Percentiles rank a stretch among this genome's conserved stretches.
These are phyloP conservation scores for Diplodia intermedia DNA, from an alignment of 2,329 filamentous ascomycete genomes.

Conservation along the genomic window DNA sequence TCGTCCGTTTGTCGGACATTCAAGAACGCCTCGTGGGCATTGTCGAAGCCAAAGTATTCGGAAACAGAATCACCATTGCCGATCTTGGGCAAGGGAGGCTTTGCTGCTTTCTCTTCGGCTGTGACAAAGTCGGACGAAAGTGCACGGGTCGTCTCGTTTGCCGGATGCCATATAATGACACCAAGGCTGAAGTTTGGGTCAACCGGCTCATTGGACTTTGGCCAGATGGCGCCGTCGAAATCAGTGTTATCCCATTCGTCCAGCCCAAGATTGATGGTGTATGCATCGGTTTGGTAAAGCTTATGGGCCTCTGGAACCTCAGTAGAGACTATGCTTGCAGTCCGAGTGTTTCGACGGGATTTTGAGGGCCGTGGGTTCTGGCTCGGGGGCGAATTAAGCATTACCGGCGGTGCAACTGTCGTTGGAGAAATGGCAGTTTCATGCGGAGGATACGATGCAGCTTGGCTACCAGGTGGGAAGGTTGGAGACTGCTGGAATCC, in stretches of 20 bases:
- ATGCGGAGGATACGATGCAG: slow-evolving; percentile 8
- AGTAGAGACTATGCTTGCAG: slow-evolving; percentile 16
- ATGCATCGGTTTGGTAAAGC: slow-evolving; percentile 28
- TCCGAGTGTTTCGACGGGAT: slow-evolving; percentile 18
- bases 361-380: slow-evolving; percentile 24
- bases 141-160: slow-evolving; percentile 52
- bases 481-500: slow-evolving; percentile 30
- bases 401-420: neutral
- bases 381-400: slow-evolving; percentile 6
- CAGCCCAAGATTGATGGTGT: slow-evolving; percentile 44
- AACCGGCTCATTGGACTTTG: slow-evolving; percentile 54
- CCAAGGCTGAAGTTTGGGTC: slow-evolving; percentile 54
- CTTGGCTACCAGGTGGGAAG: slow-evolving; percentile 13
- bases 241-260: slow-evolving; percentile 52
- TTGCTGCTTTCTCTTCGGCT: slow-evolving; percentile 52
- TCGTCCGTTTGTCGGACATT: slow-evolving; percentile 58
- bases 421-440: slow-evolving; percentile 23
- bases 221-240: slow-evolving; percentile 55
- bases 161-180: slow-evolving; percentile 53
- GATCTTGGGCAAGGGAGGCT: slow-evolving; percentile 46
- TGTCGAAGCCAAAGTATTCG: slow-evolving; percentile 55
- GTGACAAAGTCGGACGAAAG: slow-evolving; percentile 50
- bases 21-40: slow-evolving; percentile 53
- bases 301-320: slow-evolving; percentile 29
- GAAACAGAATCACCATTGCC: slow-evolving; percentile 57